Base-by-base conservation (phyloP, 352 stramenopile species). In the Globisporangium echinulatum region DNA sequence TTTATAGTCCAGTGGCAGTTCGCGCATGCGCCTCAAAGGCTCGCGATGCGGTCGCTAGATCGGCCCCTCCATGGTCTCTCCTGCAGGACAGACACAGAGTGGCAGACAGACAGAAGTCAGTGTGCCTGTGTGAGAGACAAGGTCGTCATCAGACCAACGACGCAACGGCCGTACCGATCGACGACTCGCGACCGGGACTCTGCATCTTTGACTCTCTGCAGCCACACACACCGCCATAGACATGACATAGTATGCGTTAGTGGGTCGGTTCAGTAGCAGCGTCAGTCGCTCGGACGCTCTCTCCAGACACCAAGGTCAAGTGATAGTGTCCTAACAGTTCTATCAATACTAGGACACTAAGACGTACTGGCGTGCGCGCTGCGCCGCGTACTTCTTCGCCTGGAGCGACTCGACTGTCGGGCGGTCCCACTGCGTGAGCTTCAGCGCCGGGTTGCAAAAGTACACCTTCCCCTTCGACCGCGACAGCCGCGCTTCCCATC, bases 391-490 rank as follows among this genome's bases (percentile, higher is more conserved):
- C 54, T 85, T 88, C 55, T 87, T 88, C 4, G 61, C 69, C 52
- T 80, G 87, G n/a, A 74, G 62, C 19, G 76, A 64, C 49, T 89
- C 79, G 15, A 87, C 67, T 0, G 76, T 87, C 13, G 86, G 86
- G 17, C 84, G 84, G n/a, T 93, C 80, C 86, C 86, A 96, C 56
- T 94, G 81, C 15, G 86, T 94, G 25, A 92, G 68, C 40, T 79
- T 73, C 39, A 91, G 51, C 14, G 63, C 66, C 17, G 85, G 80
- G 58, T 96, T 92, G 68, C 78, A 92, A 56, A 90, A 96, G 72
- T 96, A 96, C 42, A 81, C 73, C 54, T 92, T 92, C 17, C 79
- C 77, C 70, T 96, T 96, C 11, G 86, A 93, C 47, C 86, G 71
- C 5, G 86, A 96, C 54, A 90, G 52, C 3, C 85, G 80, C 15